Conservation (phyloP, 1,139 yeast species). For the Blastobotrys buckinghamii region DNA sequence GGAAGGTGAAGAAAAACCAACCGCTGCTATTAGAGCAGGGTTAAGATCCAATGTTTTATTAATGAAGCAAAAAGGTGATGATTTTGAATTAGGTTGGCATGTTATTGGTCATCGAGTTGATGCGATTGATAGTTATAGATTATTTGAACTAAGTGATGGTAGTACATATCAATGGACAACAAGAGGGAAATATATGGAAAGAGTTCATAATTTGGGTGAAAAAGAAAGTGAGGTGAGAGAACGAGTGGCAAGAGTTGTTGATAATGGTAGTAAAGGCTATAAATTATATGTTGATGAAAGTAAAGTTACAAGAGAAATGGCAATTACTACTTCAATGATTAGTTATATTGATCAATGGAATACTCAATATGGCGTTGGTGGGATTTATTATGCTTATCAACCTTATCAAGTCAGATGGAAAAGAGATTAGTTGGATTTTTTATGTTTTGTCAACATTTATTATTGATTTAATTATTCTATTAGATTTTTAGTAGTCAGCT, state of each 20-base stretch:
- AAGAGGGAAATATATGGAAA: slow-evolving; percentile 51
- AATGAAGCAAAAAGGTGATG: slow-evolving; percentile 42
- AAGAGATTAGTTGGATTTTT: slow-evolving; percentile 38
- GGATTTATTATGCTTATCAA: slow-evolving; percentile 52
- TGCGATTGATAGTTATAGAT: slow-evolving; percentile 53
- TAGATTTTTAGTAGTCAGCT: too few relatives aligned
- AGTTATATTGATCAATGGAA: slow-evolving; percentile 65
- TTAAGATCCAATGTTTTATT: slow-evolving; percentile 51
- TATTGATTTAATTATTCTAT: too few relatives aligned
- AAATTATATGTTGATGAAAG: slow-evolving; percentile 48
- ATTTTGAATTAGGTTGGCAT: slow-evolving; percentile 62
- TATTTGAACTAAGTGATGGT: slow-evolving; percentile 55
- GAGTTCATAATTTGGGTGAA: slow-evolving; percentile 51
- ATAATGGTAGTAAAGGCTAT: slow-evolving; percentile 48
- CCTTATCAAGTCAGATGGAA: slow-evolving; percentile 52
- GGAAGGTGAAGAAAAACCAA: slow-evolving; percentile 48
- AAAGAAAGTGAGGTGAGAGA: slow-evolving; percentile 58
- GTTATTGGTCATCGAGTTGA: slow-evolving; percentile 54
- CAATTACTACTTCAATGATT: slow-evolving; percentile 52
- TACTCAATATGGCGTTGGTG: slow-evolving; percentile 53
- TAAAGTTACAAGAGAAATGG: slow-evolving; percentile 50
- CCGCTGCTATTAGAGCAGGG: slow-evolving; percentile 56
- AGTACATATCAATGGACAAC: slow-evolving; percentile 60
- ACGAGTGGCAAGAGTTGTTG: slow-evolving; percentile 46
- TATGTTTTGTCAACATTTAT: too few relatives aligned